Evolutionary conservation across 2,329 filamentous ascomycete genomes (phyloP), one percentile per base, ranked within the genome.

Genomic region (Colletotrichum sp.): DNA sequence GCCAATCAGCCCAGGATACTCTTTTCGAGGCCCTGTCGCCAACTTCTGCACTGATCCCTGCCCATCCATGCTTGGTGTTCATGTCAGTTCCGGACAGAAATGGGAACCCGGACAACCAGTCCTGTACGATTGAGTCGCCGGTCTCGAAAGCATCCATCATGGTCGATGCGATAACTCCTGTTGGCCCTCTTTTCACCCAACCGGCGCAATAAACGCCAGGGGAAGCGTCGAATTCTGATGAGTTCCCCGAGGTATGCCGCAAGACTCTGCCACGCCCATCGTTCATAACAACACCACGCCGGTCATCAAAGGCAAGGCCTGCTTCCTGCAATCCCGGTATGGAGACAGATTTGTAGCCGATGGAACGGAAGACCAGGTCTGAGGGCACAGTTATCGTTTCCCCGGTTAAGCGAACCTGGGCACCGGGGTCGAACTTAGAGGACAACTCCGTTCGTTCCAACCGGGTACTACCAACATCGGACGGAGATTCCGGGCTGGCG

Each of bases 141-240:
- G 96, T 98, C 10, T 91, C 90, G 81, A 99, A 99, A 0, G 97
- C 96, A 83, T 99, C 97, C 76, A 94, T 92, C 95, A 99, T 98
- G 0, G 97, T 99, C 34, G 94, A 96, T 2, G 96, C 96, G 83
- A 99, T 99, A 5, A 99, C 96, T 4, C 97, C 97, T 0, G 96
- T 98, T 0, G 97, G 96, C 0, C 97, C 97, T 44, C 94, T 92
- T 87, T 99, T 99, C 12, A 98, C 96, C 97, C 97, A 99, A 1
- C 97, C 97, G 18, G 96, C 95, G 79, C 96, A 98, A 85, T 99
- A 99, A 32, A 98, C 85, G 0, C 96, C 95, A 0, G 93, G 92
- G 81, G 83, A 91, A 82, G 78, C 87, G 81, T 77, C 89, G 85
- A 78, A 87, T 80, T 69, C 88, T 80, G 75, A 84, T 78, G 79